Percentiles rank a stretch among this genome's conserved stretches.
Conservation (phyloP, 2,329 filamentous ascomycete species). For the Talaromyces piceae region DNA sequence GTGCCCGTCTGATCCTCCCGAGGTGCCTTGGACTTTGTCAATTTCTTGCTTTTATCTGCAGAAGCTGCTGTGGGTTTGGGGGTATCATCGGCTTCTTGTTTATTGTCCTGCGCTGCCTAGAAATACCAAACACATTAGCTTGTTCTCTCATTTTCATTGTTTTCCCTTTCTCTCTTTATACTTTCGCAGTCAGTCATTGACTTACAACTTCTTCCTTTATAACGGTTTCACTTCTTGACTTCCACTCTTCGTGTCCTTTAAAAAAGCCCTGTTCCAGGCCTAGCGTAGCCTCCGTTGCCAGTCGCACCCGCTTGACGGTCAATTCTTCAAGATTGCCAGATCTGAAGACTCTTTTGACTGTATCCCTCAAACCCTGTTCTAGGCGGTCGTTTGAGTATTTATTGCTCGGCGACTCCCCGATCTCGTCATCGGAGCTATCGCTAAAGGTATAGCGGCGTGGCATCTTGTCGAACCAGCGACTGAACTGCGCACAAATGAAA, state of each 20-base stretch:
- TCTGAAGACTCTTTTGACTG: constrained; percentile 29
- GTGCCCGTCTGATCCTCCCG: constrained; percentile 22
- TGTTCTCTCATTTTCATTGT: no score
- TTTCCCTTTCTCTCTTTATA: no score
- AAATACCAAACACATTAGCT: background rate
- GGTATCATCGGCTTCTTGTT: constrained; percentile 11
- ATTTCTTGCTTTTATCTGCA: constrained; percentile 6
- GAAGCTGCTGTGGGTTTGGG: constrained; percentile 8
- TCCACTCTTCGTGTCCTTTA: constrained; percentile 49
- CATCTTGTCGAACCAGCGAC: constrained; percentile 17
- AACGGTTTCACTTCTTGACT: constrained; percentile 44
- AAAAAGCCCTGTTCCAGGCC: constrained; percentile 49
- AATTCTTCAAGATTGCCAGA: constrained; percentile 43
- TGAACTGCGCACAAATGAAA: background rate
- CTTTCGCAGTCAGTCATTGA: no score
- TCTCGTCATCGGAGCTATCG: constrained; percentile 25
- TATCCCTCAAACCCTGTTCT: constrained; percentile 32
- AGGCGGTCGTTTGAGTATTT: constrained; percentile 27
- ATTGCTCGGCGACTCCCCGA: constrained; percentile 11
- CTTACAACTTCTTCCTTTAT: constrained; percentile 47
- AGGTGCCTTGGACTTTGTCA: constrained; percentile 17
- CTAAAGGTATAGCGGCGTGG: constrained; percentile 24
- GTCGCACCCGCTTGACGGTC: constrained; percentile 51
- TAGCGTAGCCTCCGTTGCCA: constrained; percentile 45
- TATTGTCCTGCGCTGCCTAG: constrained; percentile 10